phyloP scores from a whole-genome alignment of 495 filamentous ascomycete species.

The Articulospora tetracladia region DNA sequence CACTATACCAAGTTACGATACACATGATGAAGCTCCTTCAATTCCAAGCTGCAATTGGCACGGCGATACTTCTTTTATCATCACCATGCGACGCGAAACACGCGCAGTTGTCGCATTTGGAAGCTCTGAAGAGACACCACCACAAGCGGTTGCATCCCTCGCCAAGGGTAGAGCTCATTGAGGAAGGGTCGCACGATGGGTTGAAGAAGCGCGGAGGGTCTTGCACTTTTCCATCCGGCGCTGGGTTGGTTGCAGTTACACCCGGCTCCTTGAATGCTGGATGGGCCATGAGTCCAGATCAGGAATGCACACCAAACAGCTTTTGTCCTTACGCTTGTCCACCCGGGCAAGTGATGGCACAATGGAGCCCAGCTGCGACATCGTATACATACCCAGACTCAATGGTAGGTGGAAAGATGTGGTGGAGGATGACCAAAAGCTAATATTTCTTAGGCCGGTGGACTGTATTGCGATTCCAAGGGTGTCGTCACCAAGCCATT shows the following conservation, averaged over 20 bases:
- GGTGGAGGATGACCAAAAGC: background rate
- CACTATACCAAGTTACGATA: constrained; percentile 1
- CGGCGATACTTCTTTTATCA: constrained; percentile 40
- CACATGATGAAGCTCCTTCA: constrained; percentile 44
- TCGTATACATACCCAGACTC: constrained; percentile 66
- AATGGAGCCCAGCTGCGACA: constrained; percentile 72
- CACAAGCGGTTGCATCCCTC: constrained; percentile 18
- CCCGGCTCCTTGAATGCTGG: constrained; percentile 64
- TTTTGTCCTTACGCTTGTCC: constrained; percentile 81
- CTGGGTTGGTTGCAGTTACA: constrained; percentile 64
- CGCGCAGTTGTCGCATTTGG: constrained; percentile 18
- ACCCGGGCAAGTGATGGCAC: constrained; percentile 69
- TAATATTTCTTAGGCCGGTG: constrained; percentile 59
- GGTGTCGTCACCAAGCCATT: constrained; percentile 72
- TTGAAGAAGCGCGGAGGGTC: constrained; percentile 32
- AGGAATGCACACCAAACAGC: constrained; percentile 61
- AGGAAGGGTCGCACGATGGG: constrained; percentile 2
- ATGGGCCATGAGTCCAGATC: constrained; percentile 80
- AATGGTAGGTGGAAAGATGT: constrained; percentile 56
- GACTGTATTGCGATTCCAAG: constrained; percentile 66
- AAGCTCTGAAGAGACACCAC: constrained; percentile 14
- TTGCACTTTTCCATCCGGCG: constrained; percentile 65
- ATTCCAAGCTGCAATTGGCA: constrained; percentile 43
- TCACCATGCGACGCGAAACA: constrained; percentile 27
- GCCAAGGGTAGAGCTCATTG: constrained; percentile 17